phyloP scores from a whole-genome alignment of 495 filamentous ascomycete genomes.

The Hypoxylon intermedium region DNA sequence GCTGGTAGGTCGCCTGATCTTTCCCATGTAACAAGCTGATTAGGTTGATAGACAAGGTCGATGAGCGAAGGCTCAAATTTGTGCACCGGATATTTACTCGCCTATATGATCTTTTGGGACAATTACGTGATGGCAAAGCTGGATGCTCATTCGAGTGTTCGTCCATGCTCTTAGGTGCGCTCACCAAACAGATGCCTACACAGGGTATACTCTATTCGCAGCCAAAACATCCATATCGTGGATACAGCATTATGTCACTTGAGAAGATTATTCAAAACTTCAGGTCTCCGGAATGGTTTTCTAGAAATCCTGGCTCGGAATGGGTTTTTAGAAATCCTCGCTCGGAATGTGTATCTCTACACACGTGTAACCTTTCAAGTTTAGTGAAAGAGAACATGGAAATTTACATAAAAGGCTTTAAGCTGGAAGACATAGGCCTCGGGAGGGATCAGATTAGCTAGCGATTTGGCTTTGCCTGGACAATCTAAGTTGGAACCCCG shows the following conservation, averaged over 20 bases:
- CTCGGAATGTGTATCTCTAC: too few species aligned
- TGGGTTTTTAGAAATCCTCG: too few species aligned
- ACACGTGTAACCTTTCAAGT: too few species aligned
- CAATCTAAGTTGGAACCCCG: too few species aligned
- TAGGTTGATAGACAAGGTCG: neutral
- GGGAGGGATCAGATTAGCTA: too few species aligned
- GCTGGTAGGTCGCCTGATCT: constrained; percentile 1
- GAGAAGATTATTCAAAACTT: neutral
- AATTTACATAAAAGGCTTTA: too few species aligned
- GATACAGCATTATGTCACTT: constrained; percentile 1
- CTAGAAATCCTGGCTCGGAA: too few species aligned
- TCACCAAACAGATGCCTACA: constrained; percentile 8
- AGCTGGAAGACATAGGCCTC: too few species aligned
- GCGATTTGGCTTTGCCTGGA: too few species aligned
- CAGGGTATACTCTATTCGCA: neutral
- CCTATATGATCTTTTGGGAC: neutral
- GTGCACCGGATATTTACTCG: neutral
- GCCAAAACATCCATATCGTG: neutral
- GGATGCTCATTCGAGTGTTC: constrained; percentile 17
- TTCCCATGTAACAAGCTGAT: neutral
- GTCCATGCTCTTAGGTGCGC: constrained; percentile 6
- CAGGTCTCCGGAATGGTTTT: neutral
- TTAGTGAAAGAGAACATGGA: too few species aligned
- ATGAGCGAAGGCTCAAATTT: neutral
- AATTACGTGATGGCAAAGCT: neutral